Percentiles rank a stretch among this genome's conserved stretches.
phyloP scores from a whole-genome alignment of 139 green algal genomes.

The Auxenochlorella protothecoides region DNA sequence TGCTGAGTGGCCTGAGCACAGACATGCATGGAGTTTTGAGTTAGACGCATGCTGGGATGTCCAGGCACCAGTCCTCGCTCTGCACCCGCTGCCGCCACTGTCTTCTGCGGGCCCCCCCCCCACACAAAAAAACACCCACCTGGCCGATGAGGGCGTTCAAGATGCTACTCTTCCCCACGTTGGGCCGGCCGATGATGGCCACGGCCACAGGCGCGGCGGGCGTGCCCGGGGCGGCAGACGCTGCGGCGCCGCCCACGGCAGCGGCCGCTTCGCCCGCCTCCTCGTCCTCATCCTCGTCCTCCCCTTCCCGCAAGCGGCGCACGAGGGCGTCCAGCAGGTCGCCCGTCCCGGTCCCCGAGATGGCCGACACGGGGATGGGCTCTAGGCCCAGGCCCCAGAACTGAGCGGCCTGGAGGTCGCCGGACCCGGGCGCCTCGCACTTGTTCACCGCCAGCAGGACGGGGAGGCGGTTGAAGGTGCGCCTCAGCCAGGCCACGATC shows the following conservation, averaged over 20 bases:
- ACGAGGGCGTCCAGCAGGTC: slow-evolving; percentile 78
- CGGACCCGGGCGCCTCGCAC: slow-evolving; percentile 77
- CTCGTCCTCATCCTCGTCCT: slow-evolving; percentile 2
- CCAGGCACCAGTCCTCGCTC: not conserved
- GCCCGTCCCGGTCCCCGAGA: slow-evolving; percentile 75
- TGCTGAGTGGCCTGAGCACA: not conserved
- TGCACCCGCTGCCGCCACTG: too few relatives aligned
- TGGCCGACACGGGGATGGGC: slow-evolving; percentile 79
- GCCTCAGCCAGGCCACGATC: slow-evolving; percentile 81
- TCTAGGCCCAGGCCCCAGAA: slow-evolving; percentile 85
- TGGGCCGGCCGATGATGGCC: slow-evolving; percentile 91
- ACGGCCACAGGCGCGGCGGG: slow-evolving; percentile 39
- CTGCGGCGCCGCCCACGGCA: not conserved
- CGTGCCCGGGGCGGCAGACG: not conserved
- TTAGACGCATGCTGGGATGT: too few relatives aligned
- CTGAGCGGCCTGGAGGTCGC: slow-evolving; percentile 63
- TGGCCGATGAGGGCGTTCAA: slow-evolving; percentile 79
- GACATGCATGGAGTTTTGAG: too few relatives aligned
- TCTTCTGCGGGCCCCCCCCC: not conserved
- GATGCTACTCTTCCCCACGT: slow-evolving; percentile 90
- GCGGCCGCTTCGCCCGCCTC: slow-evolving; percentile 14
- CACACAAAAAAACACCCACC: slow-evolving; percentile 4
- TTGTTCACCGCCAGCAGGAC: slow-evolving; percentile 96
- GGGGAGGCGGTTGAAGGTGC: slow-evolving; percentile 10
- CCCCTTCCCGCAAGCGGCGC: slow-evolving; percentile 9